These are phyloP conservation scores for Saraca asoca DNA, from an alignment of 331 rosid genomes.

Conservation along the genomic window DNA sequence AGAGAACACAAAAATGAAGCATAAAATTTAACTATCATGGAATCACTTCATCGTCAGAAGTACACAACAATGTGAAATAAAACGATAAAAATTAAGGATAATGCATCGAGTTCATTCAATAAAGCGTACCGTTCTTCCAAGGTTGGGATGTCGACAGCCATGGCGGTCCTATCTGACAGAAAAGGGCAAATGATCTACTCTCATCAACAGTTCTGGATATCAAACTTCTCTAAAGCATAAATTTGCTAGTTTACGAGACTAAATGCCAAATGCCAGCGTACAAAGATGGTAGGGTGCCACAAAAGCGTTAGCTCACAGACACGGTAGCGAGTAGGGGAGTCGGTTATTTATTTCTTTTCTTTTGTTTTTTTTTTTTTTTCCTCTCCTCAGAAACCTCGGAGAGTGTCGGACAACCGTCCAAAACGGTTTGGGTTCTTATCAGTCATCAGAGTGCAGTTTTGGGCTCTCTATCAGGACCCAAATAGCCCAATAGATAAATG, in stretches of 20 bases:
- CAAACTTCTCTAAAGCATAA: neutral
- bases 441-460: too few relatives aligned
- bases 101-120: conserved; percentile 6
- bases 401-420: neutral
- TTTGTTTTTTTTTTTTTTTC: neutral
- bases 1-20: too few relatives aligned
- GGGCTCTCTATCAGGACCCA: too few relatives aligned
- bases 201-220: conserved; percentile 22
- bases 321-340: too few relatives aligned
- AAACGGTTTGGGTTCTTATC: neutral
- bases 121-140: conserved; percentile 54
- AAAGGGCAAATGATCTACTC: conserved; percentile 1
- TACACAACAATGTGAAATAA: neutral
- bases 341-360: neutral
- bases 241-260: neutral
- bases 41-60: neutral
- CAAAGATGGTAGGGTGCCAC: conserved; percentile 16
- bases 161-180: conserved; percentile 36
- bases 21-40: neutral
- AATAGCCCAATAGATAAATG: too few relatives aligned
- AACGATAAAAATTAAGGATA: neutral
- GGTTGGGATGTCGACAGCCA: conserved; percentile 52
- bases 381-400: neutral
- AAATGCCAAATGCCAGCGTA: neutral
- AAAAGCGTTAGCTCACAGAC: too few relatives aligned